These are phyloP conservation scores for Boletus subparvulus DNA, from an alignment of 768 basidiomycete species.

Conservation along the genomic window DNA sequence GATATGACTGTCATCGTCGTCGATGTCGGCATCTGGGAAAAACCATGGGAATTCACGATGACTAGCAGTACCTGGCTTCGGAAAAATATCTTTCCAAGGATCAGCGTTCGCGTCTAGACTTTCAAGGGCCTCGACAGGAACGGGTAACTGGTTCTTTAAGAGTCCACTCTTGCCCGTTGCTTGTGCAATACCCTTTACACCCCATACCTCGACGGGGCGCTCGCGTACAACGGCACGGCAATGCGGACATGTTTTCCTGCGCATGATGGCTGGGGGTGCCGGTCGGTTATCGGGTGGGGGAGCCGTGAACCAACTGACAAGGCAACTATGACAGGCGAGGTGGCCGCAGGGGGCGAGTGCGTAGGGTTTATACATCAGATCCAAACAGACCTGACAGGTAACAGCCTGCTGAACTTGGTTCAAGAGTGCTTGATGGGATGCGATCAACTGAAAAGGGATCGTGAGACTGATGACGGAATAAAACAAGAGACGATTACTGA, in stretches of 20 bases:
- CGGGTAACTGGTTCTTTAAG: slow-evolving; percentile 27
- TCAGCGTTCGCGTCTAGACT: slow-evolving; percentile 37
- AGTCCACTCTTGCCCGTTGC: slow-evolving; percentile 55
- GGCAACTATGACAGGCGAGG: slow-evolving; percentile 66
- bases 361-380: slow-evolving; percentile 70
- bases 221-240: slow-evolving; percentile 45
- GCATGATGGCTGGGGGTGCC: slow-evolving; percentile 28
- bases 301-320: slow-evolving; percentile 74
- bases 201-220: slow-evolving; percentile 49
- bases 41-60: slow-evolving; percentile 24
- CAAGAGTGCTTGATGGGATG: slow-evolving; percentile 54
- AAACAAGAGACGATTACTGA: slow-evolving; percentile 22
- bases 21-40: slow-evolving; percentile 19
- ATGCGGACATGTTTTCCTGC: slow-evolving; percentile 45
- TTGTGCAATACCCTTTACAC: slow-evolving; percentile 47
- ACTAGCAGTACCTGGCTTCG: slow-evolving; percentile 11
- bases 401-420: slow-evolving; percentile 58
- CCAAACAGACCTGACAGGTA: slow-evolving; percentile 79
- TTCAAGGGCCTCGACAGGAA: slow-evolving; percentile 28
- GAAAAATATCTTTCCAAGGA: slow-evolving; percentile 70
- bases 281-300: slow-evolving; percentile 31
- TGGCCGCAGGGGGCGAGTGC: slow-evolving; percentile 77
- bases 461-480: neutral
- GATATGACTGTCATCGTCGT: slow-evolving; percentile 19
- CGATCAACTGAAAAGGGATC: slow-evolving; percentile 40